A percentile compares a stretch with the other conserved stretches of the same genome.
Conservation (phyloP, 2,329 filamentous ascomycete genomes). For the Beauveria scarabaeidicola region DNA sequence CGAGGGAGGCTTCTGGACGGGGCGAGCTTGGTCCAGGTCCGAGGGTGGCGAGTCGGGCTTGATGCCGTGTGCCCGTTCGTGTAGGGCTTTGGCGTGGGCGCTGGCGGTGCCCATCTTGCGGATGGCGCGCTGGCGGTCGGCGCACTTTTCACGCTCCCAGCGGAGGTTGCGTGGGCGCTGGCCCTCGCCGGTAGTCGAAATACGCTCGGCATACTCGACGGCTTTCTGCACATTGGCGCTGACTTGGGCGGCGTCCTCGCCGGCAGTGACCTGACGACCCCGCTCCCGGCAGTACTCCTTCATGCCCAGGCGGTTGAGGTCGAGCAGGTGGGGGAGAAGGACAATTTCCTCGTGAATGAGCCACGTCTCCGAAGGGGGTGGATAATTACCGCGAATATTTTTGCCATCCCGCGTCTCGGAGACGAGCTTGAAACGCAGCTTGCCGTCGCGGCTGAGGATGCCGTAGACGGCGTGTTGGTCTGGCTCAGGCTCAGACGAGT, state of each 20-base stretch:
- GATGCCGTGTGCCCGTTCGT: constrained; percentile 6
- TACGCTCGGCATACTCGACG: constrained; percentile 4
- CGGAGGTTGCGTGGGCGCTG: constrained; percentile 9
- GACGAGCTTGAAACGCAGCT: constrained; percentile 10
- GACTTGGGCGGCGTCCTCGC: not conserved
- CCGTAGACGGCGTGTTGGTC: constrained; percentile 12
- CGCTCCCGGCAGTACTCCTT: constrained; percentile 11
- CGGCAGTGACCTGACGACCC: not conserved
- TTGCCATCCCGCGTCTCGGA: constrained; percentile 8
- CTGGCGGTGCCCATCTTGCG: constrained; percentile 6
- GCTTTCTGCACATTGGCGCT: constrained; percentile 9
- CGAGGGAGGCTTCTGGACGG: not conserved
- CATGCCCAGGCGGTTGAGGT: constrained; percentile 11
- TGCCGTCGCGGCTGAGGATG: constrained; percentile 11
- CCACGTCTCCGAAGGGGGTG: constrained; percentile 6
- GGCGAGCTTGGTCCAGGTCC: not conserved
- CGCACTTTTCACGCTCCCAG: constrained; percentile 11
- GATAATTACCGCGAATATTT: constrained; percentile 1
- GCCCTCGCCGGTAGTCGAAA: not conserved
- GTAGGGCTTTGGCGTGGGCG: constrained; percentile 6
- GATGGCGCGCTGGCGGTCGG: constrained; percentile 5
- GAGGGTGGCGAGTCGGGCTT: not conserved
- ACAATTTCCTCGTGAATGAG: constrained; percentile 7
- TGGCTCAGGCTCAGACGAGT: constrained; percentile 8
- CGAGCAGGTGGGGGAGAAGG: not conserved